phyloP scores from a whole-genome alignment of 2,329 filamentous ascomycete genomes.

The Alternaria ethzedia region DNA sequence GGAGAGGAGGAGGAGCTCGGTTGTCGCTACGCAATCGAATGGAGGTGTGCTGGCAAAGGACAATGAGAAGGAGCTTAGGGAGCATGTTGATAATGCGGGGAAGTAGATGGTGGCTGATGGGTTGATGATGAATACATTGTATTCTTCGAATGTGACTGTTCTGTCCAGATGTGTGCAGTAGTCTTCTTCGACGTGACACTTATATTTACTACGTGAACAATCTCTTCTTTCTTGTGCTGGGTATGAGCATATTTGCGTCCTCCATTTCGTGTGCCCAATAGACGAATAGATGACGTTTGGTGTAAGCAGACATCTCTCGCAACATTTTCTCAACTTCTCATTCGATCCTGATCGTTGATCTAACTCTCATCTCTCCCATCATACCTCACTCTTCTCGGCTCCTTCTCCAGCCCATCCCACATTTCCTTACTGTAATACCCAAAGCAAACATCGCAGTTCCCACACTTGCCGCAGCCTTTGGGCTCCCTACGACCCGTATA shows the following conservation, averaged over 20 bases:
- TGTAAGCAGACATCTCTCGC: not conserved
- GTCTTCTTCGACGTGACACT: not conserved
- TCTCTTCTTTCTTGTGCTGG: not conserved
- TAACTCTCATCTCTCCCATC: not conserved
- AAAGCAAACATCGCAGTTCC: constrained; percentile 11
- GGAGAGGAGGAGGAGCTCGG: constrained; percentile 39
- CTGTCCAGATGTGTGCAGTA: not conserved
- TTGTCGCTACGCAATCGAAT: constrained; percentile 19
- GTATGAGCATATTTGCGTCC: not conserved
- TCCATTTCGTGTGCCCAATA: not conserved
- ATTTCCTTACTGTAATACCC: constrained; percentile 5
- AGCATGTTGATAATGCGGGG: constrained; percentile 6
- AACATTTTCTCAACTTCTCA: not conserved
- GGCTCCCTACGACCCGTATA: constrained; percentile 10
- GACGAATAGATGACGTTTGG: not conserved
- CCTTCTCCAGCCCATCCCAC: constrained; percentile 3
- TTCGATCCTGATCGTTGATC: not conserved
- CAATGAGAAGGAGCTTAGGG: constrained; percentile 1
- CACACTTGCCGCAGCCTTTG: constrained; percentile 13
- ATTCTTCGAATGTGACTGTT: not conserved
- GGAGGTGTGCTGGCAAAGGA: constrained; percentile 9
- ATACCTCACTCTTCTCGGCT: not conserved
- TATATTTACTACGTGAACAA: not conserved
- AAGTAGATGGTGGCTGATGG: not conserved
- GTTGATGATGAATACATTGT: not conserved